Evolutionary conservation across 2,329 filamentous ascomycete genomes (phyloP).

Genomic region (Ophiostoma tasmaniense): DNA sequence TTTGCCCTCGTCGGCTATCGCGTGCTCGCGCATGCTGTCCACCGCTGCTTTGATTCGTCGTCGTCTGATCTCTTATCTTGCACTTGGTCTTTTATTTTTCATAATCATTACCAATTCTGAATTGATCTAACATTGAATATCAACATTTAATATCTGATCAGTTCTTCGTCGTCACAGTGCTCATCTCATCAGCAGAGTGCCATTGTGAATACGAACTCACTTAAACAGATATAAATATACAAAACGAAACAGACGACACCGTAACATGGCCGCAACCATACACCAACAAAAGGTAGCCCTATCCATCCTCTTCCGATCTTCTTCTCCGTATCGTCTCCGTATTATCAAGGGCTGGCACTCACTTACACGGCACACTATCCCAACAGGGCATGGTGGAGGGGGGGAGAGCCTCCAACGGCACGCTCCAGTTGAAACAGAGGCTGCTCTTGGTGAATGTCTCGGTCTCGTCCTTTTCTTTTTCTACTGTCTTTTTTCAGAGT

Average conservation of each 20-base stretch:
- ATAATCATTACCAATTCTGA: no score
- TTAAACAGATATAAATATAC: background rate
- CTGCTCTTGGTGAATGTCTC: background rate
- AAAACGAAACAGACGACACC: background rate
- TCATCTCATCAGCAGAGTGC: background rate
- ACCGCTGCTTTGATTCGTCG: background rate
- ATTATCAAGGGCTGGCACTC: background rate
- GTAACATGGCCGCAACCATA: background rate
- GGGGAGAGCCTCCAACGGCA: background rate
- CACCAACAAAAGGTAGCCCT: no score
- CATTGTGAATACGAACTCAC: background rate
- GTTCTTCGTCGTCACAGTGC: background rate
- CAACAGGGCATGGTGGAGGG: background rate
- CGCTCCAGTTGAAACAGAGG: background rate
- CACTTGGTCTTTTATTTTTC: background rate
- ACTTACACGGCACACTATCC: constrained; percentile 3
- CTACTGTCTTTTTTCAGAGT: background rate
- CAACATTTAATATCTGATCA: no score
- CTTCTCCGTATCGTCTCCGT: background rate
- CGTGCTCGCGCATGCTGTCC: background rate
- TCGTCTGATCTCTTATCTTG: background rate
- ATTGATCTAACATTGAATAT: no score
- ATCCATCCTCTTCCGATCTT: background rate
- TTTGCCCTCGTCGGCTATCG: background rate
- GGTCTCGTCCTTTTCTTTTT: background rate